Evolutionary conservation across 2,329 filamentous ascomycete genomes (phyloP).

Genomic region (Colletotrichum siamense): DNA sequence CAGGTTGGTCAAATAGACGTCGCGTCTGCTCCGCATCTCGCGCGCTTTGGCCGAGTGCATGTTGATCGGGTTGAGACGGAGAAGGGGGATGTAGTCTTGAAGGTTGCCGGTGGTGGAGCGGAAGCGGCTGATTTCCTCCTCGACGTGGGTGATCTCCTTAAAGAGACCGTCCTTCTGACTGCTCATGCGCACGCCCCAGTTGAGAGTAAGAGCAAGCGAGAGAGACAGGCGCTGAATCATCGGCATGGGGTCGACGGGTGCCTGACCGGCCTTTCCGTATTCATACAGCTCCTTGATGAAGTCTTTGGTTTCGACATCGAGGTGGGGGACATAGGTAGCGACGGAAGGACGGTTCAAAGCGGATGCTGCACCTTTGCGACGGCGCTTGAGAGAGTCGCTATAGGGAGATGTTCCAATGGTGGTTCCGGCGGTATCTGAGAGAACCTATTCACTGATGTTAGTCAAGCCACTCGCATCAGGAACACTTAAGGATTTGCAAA

Average conservation of each 20-base stretch:
- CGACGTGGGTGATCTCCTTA: slow-evolving; percentile 66
- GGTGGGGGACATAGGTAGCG: slow-evolving; percentile 64
- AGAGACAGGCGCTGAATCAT: slow-evolving; percentile 71
- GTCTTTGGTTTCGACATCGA: slow-evolving; percentile 67
- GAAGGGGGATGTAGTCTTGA: slow-evolving; percentile 65
- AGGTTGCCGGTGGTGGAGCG: slow-evolving; percentile 65
- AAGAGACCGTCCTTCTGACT: slow-evolving; percentile 62
- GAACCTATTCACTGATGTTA: slow-evolving; percentile 44
- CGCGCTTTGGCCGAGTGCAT: slow-evolving; percentile 61
- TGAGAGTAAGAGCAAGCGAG: slow-evolving; percentile 67
- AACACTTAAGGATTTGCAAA: accelerated
- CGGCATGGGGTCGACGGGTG: slow-evolving; percentile 67
- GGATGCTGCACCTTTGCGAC: slow-evolving; percentile 69
- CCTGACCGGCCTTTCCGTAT: slow-evolving; percentile 59
- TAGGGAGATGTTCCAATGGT: slow-evolving; percentile 74
- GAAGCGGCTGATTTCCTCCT: slow-evolving; percentile 65
- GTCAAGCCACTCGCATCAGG: background rate
- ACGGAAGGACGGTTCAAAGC: slow-evolving; percentile 71
- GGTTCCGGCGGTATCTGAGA: slow-evolving; percentile 69
- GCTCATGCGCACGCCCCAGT: slow-evolving; percentile 69
- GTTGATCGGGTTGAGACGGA: slow-evolving; percentile 66
- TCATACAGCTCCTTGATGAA: slow-evolving; percentile 66
- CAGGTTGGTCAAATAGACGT: slow-evolving; percentile 63
- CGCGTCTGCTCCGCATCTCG: slow-evolving; percentile 64
- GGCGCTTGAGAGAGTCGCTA: slow-evolving; percentile 67